These are phyloP conservation scores for Podaxis mareebaensis DNA, from an alignment of 768 basidiomycete genomes.

Conservation along the genomic window DNA sequence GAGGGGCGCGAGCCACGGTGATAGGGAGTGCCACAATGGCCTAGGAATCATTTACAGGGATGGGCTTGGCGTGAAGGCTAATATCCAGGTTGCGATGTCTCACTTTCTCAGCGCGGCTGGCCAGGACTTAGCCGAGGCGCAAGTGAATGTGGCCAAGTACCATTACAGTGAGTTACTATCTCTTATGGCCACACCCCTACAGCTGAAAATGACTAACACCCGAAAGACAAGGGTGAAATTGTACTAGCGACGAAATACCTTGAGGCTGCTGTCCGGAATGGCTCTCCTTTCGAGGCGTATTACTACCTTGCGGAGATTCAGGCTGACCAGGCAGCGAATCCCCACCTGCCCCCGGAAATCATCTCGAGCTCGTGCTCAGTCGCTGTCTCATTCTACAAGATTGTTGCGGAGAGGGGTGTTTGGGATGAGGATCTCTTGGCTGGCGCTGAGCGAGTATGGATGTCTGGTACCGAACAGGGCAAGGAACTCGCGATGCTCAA, in stretches of 20 bases:
- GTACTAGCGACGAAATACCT: conserved; percentile 70
- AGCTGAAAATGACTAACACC: conserved; percentile 1
- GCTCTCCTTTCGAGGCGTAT: conserved; percentile 93
- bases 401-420: conserved; percentile 88
- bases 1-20: conserved; percentile 75
- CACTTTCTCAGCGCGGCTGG: conserved; percentile 81
- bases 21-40: conserved; percentile 87
- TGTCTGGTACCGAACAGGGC: conserved; percentile 65
- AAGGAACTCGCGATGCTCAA: conserved; percentile 84
- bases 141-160: conserved; percentile 86
- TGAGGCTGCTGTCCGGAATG: conserved; percentile 81
- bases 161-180: conserved; percentile 41
- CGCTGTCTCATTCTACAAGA: conserved; percentile 91
- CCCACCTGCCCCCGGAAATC: conserved; percentile 44
- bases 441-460: conserved; percentile 81
- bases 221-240: conserved; percentile 67
- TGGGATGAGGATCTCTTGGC: conserved; percentile 80
- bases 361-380: conserved; percentile 80
- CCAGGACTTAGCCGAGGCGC: conserved; percentile 89
- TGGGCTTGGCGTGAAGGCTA: conserved; percentile 70
- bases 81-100: conserved; percentile 59
- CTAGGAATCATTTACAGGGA: conserved; percentile 93
- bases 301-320: conserved; percentile 91
- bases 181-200: conserved; percentile 23
- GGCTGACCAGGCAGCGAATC: conserved; percentile 50